These are phyloP conservation scores for Hemileccinum impolitum DNA, from an alignment of 768 basidiomycete genomes.

Conservation along the genomic window DNA sequence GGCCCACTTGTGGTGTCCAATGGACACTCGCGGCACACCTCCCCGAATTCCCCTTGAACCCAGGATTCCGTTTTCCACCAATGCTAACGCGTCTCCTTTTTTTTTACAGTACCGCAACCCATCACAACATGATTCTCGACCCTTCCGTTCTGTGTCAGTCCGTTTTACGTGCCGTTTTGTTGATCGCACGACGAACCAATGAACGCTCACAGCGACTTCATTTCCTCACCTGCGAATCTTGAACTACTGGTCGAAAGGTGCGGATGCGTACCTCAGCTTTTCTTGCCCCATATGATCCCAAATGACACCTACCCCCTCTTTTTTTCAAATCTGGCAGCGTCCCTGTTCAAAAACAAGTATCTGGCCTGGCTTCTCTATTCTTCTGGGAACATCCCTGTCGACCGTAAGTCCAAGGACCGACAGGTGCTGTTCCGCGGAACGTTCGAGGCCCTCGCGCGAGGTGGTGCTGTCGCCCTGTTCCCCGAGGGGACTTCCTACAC, in stretches of 20 bases:
- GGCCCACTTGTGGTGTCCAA: slow-evolving; percentile 1
- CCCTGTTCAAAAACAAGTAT: slow-evolving; percentile 77
- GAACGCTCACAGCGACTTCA: slow-evolving; percentile 54
- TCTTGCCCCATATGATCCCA: slow-evolving; percentile 2
- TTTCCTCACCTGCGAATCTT: slow-evolving; percentile 81
- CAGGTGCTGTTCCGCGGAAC: slow-evolving; percentile 86
- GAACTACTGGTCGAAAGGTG: slow-evolving; percentile 95
- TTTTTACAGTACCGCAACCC: slow-evolving; percentile 65
- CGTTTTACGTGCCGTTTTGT: slow-evolving; percentile 9
- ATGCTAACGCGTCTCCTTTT: slow-evolving; percentile 13
- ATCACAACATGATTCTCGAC: slow-evolving; percentile 96
- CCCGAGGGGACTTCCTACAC: slow-evolving; percentile 94
- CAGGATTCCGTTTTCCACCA: background rate
- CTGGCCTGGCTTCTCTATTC: slow-evolving; percentile 72
- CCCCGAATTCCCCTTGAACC: background rate
- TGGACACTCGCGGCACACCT: background rate
- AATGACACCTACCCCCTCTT: slow-evolving; percentile 5
- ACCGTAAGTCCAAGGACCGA: slow-evolving; percentile 91
- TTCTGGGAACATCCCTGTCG: slow-evolving; percentile 97
- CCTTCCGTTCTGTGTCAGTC: slow-evolving; percentile 75
- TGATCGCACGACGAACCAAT: slow-evolving; percentile 15
- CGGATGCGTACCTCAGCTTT: slow-evolving; percentile 12
- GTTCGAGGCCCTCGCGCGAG: slow-evolving; percentile 77
- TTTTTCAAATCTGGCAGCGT: slow-evolving; percentile 41
- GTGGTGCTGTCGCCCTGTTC: slow-evolving; percentile 87